Conservation (phyloP, 1,284 basidiomycete genomes). For the Macrocystidia cucumis region DNA sequence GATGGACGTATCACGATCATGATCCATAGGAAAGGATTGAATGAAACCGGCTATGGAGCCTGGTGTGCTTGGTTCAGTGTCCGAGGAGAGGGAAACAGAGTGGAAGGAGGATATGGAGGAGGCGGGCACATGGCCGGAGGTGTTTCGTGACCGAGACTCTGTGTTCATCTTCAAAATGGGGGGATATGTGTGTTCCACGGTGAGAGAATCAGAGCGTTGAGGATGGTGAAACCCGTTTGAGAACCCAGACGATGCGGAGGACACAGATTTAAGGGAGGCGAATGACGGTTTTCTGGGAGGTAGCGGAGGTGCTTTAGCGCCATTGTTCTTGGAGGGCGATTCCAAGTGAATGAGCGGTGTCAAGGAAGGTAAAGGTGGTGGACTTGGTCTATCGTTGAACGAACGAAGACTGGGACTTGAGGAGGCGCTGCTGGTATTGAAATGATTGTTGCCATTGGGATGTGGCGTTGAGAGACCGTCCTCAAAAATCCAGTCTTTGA, state of each 20-base stretch:
- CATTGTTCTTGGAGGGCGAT: slow-evolving; percentile 25
- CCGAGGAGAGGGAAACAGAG: slow-evolving; percentile 72
- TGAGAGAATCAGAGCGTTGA: slow-evolving; percentile 34
- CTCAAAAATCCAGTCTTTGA: slow-evolving; percentile 69
- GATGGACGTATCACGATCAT: slow-evolving; percentile 12
- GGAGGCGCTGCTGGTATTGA: slow-evolving; percentile 14
- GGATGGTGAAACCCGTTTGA: slow-evolving; percentile 20
- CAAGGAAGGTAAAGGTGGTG: slow-evolving; percentile 4
- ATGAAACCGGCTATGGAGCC: slow-evolving; percentile 34
- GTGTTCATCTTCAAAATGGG: slow-evolving; percentile 31
- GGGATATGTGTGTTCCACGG: slow-evolving; percentile 50
- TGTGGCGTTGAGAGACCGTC: slow-evolving; percentile 33
- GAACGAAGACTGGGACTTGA: slow-evolving; percentile 18
- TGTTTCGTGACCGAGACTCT: slow-evolving; percentile 21
- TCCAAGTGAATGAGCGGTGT: slow-evolving; percentile 51
- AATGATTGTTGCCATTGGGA: slow-evolving; percentile 12
- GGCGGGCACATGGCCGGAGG: slow-evolving; percentile 43
- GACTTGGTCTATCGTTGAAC: slow-evolving; percentile 12
- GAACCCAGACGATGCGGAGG: slow-evolving; percentile 21
- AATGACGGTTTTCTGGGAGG: slow-evolving; percentile 60
- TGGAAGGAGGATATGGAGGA: slow-evolving; percentile 77
- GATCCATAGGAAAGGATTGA: slow-evolving; percentile 41
- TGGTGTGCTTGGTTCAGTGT: slow-evolving; percentile 39
- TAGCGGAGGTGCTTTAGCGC: slow-evolving; percentile 38
- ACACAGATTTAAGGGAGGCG: slow-evolving; percentile 37